Evolutionary conservation across 768 basidiomycete species (phyloP), one percentile per base, ranked within the genome.

Genomic region (Kwoniella newhampshirensis): DNA sequence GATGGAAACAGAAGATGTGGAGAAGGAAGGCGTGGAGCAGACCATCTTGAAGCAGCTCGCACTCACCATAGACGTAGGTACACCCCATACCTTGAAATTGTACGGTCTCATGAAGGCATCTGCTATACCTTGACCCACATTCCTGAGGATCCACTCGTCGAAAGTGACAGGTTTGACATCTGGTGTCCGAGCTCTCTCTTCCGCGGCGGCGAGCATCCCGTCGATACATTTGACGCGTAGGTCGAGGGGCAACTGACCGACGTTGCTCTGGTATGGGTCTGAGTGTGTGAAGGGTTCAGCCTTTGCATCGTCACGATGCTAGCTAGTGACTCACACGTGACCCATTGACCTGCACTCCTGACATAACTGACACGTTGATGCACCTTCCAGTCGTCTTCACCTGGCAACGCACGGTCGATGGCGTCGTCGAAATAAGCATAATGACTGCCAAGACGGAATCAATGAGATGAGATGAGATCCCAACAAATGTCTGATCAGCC

Each of bases 81-180:
- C 75, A 21, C 75, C 78, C 78, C 78, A 79, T 17, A 79, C 78
- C 59, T 75, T 76, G 67, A 72, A 77, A 62, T 79, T 79, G 66
- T 79, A 79, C 36, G 75, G 75, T 21, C 73, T 59, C 78, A 79
- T 79, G 70, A 79, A 79, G 30, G 73, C 42, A 47, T 78, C 73
- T 25, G 77, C 77, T 18, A 79, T 75, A 1, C 77, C 77, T 35
- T 64, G 63, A 13, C 77, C 76, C 71, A 78, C 75, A 61, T 73
- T 75, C 44, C 76, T 58, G 18, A 78, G 45, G 53, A 78, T 79
- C 76, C 77, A 79, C 52, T 78, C 72, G 62, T 79, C 78, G 48
- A 78, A 79, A 35, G 55, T 75, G 39, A 63, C 65, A 23, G 78
- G 76, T 62, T 77, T 79, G 51, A 59, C 51, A 7, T 41, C 41